Conservation (phyloP, 805 yeast genomes). For the Gaillardinia entomophila region DNA sequence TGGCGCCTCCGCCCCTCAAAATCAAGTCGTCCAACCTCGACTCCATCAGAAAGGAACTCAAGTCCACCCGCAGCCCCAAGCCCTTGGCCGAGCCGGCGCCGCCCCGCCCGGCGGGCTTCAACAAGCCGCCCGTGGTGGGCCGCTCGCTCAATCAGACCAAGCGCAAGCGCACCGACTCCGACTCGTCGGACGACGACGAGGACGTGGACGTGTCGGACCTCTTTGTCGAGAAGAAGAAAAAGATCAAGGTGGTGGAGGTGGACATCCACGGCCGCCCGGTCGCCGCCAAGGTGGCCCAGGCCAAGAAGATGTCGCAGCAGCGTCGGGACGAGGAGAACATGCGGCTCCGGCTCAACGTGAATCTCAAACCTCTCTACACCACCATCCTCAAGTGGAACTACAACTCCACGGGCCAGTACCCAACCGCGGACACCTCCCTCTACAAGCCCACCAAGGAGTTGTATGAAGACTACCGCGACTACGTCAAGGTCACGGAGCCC, state of each 20-base stretch:
- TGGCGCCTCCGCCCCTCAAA: slow-evolving; percentile 21
- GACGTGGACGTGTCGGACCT: slow-evolving; percentile 36
- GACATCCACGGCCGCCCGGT: slow-evolving; percentile 41
- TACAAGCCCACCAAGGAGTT: slow-evolving; percentile 47
- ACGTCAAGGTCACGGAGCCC: slow-evolving; percentile 69
- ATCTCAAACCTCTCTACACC: slow-evolving; percentile 67
- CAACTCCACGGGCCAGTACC: slow-evolving; percentile 48
- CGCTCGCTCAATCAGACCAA: slow-evolving; percentile 31
- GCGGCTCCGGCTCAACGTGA: slow-evolving; percentile 75
- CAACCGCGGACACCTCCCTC: slow-evolving; percentile 42
- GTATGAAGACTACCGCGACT: slow-evolving; percentile 58
- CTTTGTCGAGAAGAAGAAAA: slow-evolving; percentile 29
- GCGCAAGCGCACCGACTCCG: slow-evolving; percentile 24
- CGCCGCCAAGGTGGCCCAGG: slow-evolving; percentile 8
- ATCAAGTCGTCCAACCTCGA: slow-evolving; percentile 28
- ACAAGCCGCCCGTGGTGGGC: slow-evolving; percentile 27
- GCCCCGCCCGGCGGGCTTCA: slow-evolving; percentile 51
- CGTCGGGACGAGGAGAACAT: slow-evolving; percentile 65
- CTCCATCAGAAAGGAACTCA: slow-evolving; percentile 27
- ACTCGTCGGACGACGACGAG: slow-evolving; percentile 30
- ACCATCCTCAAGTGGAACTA: slow-evolving; percentile 75
- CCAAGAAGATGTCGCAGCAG: slow-evolving; percentile 27
- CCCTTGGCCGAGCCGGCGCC: slow-evolving; percentile 37
- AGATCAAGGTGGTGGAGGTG: slow-evolving; percentile 32
- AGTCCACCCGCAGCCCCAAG: slow-evolving; percentile 6